Conservation (phyloP, 2,329 filamentous ascomycete genomes). For the Talaromyces amestolkiae region DNA sequence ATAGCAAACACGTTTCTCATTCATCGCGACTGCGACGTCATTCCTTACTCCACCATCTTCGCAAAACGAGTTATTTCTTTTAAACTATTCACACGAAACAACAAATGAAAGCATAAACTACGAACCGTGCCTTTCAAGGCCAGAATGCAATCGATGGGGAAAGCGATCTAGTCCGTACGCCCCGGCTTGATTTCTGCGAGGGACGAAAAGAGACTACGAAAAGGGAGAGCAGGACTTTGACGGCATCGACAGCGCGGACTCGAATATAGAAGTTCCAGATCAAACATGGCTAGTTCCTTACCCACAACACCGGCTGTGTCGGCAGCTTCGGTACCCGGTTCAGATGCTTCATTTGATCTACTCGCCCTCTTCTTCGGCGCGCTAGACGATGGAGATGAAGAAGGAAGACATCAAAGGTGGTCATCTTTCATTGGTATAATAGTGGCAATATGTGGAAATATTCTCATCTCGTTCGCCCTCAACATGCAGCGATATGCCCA, state of each 20-base stretch:
- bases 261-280: neutral
- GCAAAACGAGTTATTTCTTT: neutral
- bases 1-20: neutral
- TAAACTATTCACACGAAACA: neutral
- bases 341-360: conserved; percentile 20
- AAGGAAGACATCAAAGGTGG: conserved; percentile 53
- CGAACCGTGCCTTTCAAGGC: neutral
- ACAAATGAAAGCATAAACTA: neutral
- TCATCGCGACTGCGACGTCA: conserved; percentile 5
- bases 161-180: conserved; percentile 4
- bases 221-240: neutral
- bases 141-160: conserved; percentile 11
- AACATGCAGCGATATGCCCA: conserved; percentile 97
- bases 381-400: conserved; percentile 22
- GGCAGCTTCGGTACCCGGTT: neutral
- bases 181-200: neutral
- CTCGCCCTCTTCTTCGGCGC: conserved; percentile 21
- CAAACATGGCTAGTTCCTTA: conserved; percentile 4
- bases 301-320: neutral
- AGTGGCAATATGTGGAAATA: conserved; percentile 87
- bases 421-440: conserved; percentile 92
- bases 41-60: neutral
- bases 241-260: neutral
- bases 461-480: conserved; percentile 90
- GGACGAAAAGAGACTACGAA: neutral